A percentile compares a stretch with the other conserved stretches of the same genome.
phyloP scores from a whole-genome alignment of 1,284 basidiomycete genomes.

The Agaricales sp. region DNA sequence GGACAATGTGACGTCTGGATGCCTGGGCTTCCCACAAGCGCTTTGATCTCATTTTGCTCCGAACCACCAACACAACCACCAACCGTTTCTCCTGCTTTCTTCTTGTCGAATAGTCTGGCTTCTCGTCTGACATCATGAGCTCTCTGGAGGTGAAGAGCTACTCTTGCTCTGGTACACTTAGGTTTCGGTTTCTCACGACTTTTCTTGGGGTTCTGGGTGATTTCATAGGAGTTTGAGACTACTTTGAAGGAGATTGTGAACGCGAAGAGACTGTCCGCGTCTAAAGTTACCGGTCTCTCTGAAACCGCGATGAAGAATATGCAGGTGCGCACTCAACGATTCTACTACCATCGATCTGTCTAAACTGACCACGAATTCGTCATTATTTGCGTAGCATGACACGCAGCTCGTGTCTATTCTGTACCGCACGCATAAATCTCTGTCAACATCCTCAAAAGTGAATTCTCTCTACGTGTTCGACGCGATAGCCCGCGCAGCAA shows the following conservation, averaged over 20 bases:
- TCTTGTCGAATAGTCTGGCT: background rate
- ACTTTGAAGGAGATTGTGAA: conserved; percentile 71
- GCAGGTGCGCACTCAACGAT: conserved; percentile 38
- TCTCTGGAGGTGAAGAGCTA: conserved; percentile 6
- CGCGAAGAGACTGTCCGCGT: conserved; percentile 74
- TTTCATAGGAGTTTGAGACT: conserved; percentile 61
- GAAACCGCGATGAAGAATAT: conserved; percentile 66
- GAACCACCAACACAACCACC: background rate
- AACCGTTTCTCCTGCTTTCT: background rate
- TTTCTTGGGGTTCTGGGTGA: background rate
- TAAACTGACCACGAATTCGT: too few relatives aligned
- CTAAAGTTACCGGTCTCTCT: conserved; percentile 70
- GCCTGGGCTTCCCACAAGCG: background rate
- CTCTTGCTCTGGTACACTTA: conserved; percentile 3
- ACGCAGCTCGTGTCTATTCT: conserved; percentile 77
- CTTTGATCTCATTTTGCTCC: background rate
- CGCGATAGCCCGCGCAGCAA: conserved; percentile 78
- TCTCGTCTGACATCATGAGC: background rate
- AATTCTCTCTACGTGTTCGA: conserved; percentile 87
- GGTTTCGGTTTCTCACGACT: conserved; percentile 3
- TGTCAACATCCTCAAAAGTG: conserved; percentile 59
- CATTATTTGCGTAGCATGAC: conserved; percentile 47
- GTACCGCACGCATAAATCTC: conserved; percentile 75
- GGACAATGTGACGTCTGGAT: too few relatives aligned
- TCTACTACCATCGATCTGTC: conserved; percentile 1